Evolutionary conservation across 2,329 filamentous ascomycete species (phyloP), one percentile per base, ranked within the genome.

Genomic region (Colletotrichum spinosum): DNA sequence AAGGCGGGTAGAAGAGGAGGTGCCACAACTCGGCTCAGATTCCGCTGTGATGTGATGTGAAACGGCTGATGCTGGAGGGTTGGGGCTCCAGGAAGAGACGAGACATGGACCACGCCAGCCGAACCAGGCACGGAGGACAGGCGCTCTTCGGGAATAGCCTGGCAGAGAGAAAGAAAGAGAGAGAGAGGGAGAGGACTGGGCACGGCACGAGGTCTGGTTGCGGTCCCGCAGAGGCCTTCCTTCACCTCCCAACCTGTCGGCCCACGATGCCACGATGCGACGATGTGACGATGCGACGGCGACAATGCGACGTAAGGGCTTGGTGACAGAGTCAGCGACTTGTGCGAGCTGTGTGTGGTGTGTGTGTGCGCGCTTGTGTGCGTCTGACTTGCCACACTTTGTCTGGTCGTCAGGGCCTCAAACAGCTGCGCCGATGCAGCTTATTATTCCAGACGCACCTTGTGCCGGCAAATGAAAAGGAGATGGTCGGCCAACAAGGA

Each of bases 11-110:
- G 56, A 62, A 57, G 63, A 63, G 58, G 63, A 66, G 63, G 63
- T 49, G 46, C 62, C 52, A 62, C 62, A 55, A 37, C 52, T 65
- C 62, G 63, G 63, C 52, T 53, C 48, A 66, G 58, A 56, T 66
- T 53, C 63, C 52, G 63, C 63, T 49, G 63, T 57, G 63, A 66
- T 66, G 58, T 62, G 52, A 57, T 66, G 56, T 66, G 63, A 66
- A 66, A 66, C 63, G 58, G 63, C 53, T 63, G 63, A 63, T 63
- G 63, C 58, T 66, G 41, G 63, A 66, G 57, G 52, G 45, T 55
- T 48, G 58, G 62, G 37, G 42, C 63, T 49, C 52, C 57, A 17
- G 13, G 41, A 37, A 55, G 58, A 56, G 58, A 65, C 62, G 62
- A 65, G 62, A 62, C 62, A 44, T 37, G 41, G 58, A 53, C 62